Evolutionary conservation across 2,329 filamentous ascomycete species (phyloP).

Genomic region (Aureobasidium melanogenum): DNA sequence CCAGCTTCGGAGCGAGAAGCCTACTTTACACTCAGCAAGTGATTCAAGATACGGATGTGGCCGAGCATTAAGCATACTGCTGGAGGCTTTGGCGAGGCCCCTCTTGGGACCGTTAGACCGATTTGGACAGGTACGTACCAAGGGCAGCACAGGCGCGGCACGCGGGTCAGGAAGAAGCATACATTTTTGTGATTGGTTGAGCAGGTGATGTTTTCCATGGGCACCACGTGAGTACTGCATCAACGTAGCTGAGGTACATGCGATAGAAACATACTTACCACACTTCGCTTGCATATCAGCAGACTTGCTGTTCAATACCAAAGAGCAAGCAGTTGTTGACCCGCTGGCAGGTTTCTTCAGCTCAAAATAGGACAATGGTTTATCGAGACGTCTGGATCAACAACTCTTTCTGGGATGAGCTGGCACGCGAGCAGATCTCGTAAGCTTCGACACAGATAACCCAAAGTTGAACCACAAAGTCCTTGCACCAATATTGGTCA

Average conservation of each 20-base stretch:
- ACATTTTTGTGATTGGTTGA: not conserved
- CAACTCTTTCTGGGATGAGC: not conserved
- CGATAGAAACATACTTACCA: not conserved
- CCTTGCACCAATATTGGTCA: not conserved
- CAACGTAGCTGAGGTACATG: not conserved
- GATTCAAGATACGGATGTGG: too few relatives aligned
- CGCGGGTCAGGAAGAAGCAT: not conserved
- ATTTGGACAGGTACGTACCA: not conserved
- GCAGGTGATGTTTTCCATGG: not conserved
- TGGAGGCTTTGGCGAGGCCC: not conserved
- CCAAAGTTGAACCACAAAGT: not conserved
- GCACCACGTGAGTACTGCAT: not conserved
- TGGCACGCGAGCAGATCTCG: not conserved
- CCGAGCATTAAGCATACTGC: not conserved
- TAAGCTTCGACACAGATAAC: too few relatives aligned
- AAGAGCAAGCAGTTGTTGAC: not conserved
- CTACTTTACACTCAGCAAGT: not conserved
- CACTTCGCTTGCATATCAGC: not conserved
- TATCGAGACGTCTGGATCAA: not conserved
- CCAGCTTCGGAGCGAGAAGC: not conserved
- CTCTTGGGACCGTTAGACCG: not conserved
- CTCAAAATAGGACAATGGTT: not conserved
- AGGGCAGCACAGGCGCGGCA: not conserved
- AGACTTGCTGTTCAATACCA: not conserved
- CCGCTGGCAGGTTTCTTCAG: not conserved